These are phyloP conservation scores for Triticum timopheevii DNA, from an alignment of 176 grass and related monocot genomes.

Conservation along the genomic window DNA sequence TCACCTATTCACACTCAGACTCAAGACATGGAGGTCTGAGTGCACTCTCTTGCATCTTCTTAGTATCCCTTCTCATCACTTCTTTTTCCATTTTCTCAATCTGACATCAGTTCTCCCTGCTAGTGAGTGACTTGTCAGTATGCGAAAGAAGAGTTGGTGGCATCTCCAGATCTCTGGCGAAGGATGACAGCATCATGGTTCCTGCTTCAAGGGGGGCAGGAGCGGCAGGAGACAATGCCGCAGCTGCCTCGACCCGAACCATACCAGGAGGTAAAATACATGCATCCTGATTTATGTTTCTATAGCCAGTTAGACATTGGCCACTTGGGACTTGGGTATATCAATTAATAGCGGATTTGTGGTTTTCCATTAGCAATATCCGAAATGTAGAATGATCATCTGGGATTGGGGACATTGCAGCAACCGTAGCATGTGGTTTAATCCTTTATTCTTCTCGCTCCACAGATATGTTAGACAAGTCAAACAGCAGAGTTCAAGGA, in stretches of 20 bases:
- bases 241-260: not conserved
- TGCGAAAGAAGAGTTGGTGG: not conserved
- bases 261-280: not conserved
- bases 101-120: not conserved
- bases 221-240: not conserved
- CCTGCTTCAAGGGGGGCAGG: not conserved
- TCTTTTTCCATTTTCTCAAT: not conserved
- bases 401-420: not conserved
- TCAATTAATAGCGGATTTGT: not conserved
- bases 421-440: not conserved
- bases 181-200: not conserved
- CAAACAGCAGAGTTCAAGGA: not conserved
- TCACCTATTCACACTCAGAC: not conserved
- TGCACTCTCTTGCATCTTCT: not conserved
- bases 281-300: not conserved
- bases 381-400: not conserved
- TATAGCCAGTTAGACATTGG: not conserved
- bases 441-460: constrained; percentile 2
- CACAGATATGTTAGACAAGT: constrained; percentile 2
- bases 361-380: not conserved
- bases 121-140: constrained; percentile 14
- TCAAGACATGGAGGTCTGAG: not conserved
- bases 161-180: not conserved
- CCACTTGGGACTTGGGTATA: not conserved
- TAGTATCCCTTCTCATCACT: not conserved